Evolutionary conservation across 768 basidiomycete species (phyloP), one percentile per base, ranked within the genome.

Genomic region (Lenzites betulinus): DNA sequence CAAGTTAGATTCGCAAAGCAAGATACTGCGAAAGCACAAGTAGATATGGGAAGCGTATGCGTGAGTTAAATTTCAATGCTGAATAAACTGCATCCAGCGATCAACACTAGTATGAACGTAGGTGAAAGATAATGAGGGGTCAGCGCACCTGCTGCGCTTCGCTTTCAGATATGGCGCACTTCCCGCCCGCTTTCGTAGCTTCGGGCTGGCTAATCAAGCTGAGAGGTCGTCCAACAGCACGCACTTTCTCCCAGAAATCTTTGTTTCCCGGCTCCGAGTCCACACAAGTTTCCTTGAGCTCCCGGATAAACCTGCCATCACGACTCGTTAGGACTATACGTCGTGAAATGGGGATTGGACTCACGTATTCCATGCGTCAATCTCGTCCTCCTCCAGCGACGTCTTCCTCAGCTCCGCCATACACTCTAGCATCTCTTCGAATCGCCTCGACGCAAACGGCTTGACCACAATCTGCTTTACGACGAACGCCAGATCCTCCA

Each of bases 361-460:
- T 65, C 64, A 89, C 88, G 69, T 74, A 73, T 94, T 93, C 92
- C 92, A 94, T 33, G 82, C 83, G 46, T 89, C 88, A 38, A 93
- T 83, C 71, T 93, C 90, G 71, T 93, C 90, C 74, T 93, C 89
- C 85, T 79, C 80, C 64, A 92, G 71, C 25, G 86, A 89, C 3
- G 83, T 82, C 53, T 82, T 78, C 68, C 94, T 81, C 75, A 96
- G 73, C 41, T 70, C 79, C 63, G 76, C 73, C 81, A 96, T 76
- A 71, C 92, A 94, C 41, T 88, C 83, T 26, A 92, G 48, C 76
- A 95, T 81, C 72, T 93, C 89, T 16, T 78, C 77, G 38, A 79
- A 80, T 60, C 93, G 81, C 65, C 85, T 80, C 38, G 73, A 76
- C 41, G 90, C 82, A 74, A 95, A 96, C 38, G 90, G 90, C 26